A percentile compares a stretch with the other conserved stretches of the same genome.
Evolutionary conservation across 2,329 filamentous ascomycete genomes (phyloP).

Genomic region (Ilyonectria robusta): DNA sequence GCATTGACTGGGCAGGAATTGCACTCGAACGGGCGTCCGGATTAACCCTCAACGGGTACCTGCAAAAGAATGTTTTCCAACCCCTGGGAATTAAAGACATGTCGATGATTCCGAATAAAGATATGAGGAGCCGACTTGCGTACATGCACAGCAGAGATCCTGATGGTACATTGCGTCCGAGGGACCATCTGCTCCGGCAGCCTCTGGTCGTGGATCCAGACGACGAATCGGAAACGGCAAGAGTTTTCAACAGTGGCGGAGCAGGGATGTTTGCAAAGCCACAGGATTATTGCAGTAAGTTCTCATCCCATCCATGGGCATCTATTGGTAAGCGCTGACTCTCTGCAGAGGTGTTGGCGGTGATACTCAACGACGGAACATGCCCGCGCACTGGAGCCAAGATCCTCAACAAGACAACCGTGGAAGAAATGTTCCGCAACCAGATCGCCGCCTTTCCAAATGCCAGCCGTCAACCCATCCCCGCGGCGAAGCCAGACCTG

Average conservation of each 20-base stretch:
- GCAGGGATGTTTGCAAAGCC: conserved; percentile 73
- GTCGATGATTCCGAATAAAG: conserved; percentile 68
- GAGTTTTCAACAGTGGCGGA: conserved; percentile 71
- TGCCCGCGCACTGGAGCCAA: conserved; percentile 68
- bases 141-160: conserved; percentile 68
- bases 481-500: conserved; percentile 63
- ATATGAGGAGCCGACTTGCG: conserved; percentile 69
- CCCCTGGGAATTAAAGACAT: conserved; percentile 65
- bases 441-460: conserved; percentile 70
- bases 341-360: conserved; percentile 68
- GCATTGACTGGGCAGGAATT: conserved; percentile 69
- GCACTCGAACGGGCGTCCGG: conserved; percentile 62
- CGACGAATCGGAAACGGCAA: conserved; percentile 57
- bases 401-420: conserved; percentile 70
- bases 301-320: not conserved
- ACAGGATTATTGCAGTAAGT: conserved; percentile 71
- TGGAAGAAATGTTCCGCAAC: conserved; percentile 76
- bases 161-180: conserved; percentile 56
- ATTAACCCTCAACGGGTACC: conserved; percentile 62
- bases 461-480: conserved; percentile 61
- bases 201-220: conserved; percentile 58
- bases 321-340: conserved; percentile 7
- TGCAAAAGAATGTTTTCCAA: conserved; percentile 62
- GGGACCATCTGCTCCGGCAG: conserved; percentile 66
- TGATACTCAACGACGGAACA: conserved; percentile 75